Percentiles rank a stretch among this genome's conserved stretches.
Evolutionary conservation across 2,329 filamentous ascomycete species (phyloP).

Genomic region (Fusarium ambrosium): DNA sequence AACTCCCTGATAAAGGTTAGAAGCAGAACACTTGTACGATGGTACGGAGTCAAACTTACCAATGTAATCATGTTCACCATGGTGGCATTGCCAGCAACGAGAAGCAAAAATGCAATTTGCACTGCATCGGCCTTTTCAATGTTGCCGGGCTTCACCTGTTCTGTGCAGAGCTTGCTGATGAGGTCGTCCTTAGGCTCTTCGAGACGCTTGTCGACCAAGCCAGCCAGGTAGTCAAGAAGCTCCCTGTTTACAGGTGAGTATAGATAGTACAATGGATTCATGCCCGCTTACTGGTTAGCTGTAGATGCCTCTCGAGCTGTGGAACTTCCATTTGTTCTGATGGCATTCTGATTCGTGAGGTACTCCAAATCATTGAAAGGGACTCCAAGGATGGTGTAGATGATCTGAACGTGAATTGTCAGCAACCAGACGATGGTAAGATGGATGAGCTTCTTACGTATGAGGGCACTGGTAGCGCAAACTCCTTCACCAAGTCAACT

Average conservation of each 20-base stretch:
- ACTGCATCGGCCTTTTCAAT: slow-evolving; percentile 58
- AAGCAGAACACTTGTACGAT: not conserved
- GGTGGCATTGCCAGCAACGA: slow-evolving; percentile 66
- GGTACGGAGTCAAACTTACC: slow-evolving; percentile 45
- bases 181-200: slow-evolving; percentile 59
- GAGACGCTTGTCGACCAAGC: slow-evolving; percentile 57
- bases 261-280: not conserved
- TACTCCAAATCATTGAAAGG: slow-evolving; percentile 62
- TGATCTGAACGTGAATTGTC: slow-evolving; percentile 51
- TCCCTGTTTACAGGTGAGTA: slow-evolving; percentile 45
- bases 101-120: slow-evolving; percentile 63
- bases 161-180: slow-evolving; percentile 59
- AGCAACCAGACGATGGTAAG: not conserved
- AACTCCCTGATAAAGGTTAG: slow-evolving; percentile 52
- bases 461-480: slow-evolving; percentile 62
- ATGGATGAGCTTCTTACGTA: slow-evolving; percentile 49
- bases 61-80: slow-evolving; percentile 66
- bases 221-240: slow-evolving; percentile 60
- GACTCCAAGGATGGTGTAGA: slow-evolving; percentile 64
- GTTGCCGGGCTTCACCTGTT: slow-evolving; percentile 56
- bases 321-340: slow-evolving; percentile 61
- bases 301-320: slow-evolving; percentile 61
- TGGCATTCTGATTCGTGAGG: slow-evolving; percentile 60
- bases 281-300: slow-evolving; percentile 55
- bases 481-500: slow-evolving; percentile 61